phyloP scores from a whole-genome alignment of 306 rosid species.

The Fragaria vesca region DNA sequence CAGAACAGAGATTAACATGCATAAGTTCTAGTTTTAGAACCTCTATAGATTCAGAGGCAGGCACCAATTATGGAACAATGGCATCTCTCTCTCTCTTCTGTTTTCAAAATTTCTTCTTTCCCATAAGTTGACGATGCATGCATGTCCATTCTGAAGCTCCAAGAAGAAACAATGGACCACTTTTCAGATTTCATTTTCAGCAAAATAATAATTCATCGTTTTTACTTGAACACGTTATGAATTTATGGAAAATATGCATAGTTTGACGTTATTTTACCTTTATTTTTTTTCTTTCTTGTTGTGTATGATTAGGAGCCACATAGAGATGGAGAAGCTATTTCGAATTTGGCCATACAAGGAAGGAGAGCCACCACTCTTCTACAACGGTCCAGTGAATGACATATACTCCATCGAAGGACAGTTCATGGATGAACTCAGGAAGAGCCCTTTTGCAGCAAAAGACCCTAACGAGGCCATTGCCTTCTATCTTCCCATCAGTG shows the following conservation, averaged over 20 bases:
- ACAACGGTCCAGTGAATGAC: conserved; percentile 61
- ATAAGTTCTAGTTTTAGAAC: not conserved
- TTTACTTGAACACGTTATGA: not conserved
- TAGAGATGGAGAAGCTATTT: conserved; percentile 67
- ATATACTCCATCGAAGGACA: conserved; percentile 72
- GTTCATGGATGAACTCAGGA: conserved; percentile 55
- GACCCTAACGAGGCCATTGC: conserved; percentile 50
- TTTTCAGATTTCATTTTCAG: not conserved
- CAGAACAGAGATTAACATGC: not conserved
- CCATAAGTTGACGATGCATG: not conserved
- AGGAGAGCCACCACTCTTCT: conserved; percentile 64
- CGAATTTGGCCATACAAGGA: conserved; percentile 63
- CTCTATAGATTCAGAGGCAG: not conserved
- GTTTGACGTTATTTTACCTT: not conserved
- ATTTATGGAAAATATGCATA: not conserved
- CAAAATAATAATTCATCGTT: not conserved
- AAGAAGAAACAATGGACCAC: not conserved
- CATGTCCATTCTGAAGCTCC: not conserved
- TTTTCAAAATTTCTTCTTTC: not conserved
- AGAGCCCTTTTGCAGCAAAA: conserved; percentile 29
- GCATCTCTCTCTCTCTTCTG: not conserved
- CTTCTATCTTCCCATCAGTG: conserved; percentile 57
- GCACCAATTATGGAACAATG: conserved; percentile 1
- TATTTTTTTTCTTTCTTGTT: not conserved
- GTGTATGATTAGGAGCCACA: conserved; percentile 28